phyloP scores from a whole-genome alignment of 139 green algal genomes.

The Desmodesmus armatus region DNA sequence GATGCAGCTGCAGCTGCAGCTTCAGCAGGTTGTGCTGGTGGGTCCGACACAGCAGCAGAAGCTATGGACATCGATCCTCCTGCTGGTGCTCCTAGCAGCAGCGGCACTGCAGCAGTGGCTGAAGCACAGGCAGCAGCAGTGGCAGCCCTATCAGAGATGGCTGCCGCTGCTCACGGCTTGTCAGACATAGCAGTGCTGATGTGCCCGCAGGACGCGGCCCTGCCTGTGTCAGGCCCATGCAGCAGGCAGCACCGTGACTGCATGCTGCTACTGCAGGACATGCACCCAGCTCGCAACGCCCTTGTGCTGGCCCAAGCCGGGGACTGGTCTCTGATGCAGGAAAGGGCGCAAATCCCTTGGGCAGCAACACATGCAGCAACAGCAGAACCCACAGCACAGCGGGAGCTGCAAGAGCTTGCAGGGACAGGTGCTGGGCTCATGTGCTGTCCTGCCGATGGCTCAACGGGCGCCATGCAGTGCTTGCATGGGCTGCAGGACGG shows the following conservation, averaged over 20 bases:
- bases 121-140: background rate
- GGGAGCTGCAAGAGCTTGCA: background rate
- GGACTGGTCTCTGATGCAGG: conserved; percentile 14
- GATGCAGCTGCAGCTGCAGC: background rate
- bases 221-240: conserved; percentile 20
- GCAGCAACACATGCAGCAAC: background rate
- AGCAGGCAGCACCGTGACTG: conserved; percentile 1
- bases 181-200: conserved; percentile 37
- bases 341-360: no score
- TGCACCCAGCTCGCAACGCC: conserved; percentile 9
- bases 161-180: conserved; percentile 26
- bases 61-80: background rate
- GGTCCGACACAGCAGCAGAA: background rate
- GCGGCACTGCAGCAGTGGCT: background rate
- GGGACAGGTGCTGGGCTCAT: no score
- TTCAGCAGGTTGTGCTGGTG: background rate
- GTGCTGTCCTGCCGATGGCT: no score
- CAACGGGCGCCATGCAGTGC: no score
- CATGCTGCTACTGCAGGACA: background rate
- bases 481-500: no score
- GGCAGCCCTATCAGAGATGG: conserved; percentile 29
- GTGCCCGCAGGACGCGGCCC: background rate
- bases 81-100: background rate
- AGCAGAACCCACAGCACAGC: background rate
- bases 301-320: background rate